These are phyloP conservation scores for Lecanicillium sp. DNA, from an alignment of 2,329 filamentous ascomycete genomes.

Conservation along the genomic window DNA sequence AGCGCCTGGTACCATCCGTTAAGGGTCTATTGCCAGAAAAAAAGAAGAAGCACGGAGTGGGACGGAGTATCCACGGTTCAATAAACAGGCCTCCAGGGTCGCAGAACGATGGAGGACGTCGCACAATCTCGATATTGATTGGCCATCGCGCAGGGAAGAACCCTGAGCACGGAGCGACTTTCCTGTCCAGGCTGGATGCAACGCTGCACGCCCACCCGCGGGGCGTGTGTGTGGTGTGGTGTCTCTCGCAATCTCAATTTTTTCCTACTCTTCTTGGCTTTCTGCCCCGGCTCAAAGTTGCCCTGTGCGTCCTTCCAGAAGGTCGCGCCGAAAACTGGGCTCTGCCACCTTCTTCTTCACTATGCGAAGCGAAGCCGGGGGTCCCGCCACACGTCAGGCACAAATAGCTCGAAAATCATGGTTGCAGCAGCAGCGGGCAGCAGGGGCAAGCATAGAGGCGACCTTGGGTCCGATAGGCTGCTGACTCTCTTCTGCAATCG, in stretches of 20 bases:
- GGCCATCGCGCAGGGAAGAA: too few relatives aligned
- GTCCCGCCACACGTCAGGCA: conserved; percentile 1
- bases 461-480: conserved; percentile 2
- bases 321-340: neutral
- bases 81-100: too few relatives aligned
- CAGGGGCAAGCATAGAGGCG: neutral
- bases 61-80: too few relatives aligned
- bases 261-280: too few relatives aligned
- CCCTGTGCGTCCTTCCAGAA: neutral
- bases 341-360: neutral
- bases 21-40: too few relatives aligned
- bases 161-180: too few relatives aligned
- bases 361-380: too few relatives aligned
- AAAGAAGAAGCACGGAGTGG: too few relatives aligned
- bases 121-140: too few relatives aligned
- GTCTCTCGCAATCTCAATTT: neutral
- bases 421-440: too few relatives aligned
- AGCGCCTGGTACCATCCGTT: neutral
- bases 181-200: too few relatives aligned
- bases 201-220: neutral
- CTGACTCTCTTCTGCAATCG: neutral
- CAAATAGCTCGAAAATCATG: neutral
- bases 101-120: too few relatives aligned
- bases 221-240: neutral
- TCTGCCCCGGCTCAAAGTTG: neutral